Conservation (phyloP, 1,284 basidiomycete species). For the Tremellales sp. region DNA sequence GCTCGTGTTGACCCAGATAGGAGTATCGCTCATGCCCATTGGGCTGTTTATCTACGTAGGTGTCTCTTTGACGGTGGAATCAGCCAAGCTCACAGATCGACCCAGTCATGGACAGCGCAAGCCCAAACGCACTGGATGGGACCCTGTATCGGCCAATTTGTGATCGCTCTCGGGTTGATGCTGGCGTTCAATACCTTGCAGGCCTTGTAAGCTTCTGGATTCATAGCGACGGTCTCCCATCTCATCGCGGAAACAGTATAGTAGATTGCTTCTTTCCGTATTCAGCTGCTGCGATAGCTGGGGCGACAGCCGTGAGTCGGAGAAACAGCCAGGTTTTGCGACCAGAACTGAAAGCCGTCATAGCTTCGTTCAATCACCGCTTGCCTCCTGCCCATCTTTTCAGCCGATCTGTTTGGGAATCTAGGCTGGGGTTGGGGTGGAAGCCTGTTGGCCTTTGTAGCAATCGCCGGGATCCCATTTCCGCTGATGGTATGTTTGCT, state of each 20-base stretch:
- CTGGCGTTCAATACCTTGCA: slow-evolving; percentile 50
- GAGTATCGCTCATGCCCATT: slow-evolving; percentile 51
- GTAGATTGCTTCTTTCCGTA: slow-evolving; percentile 52
- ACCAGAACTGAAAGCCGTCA: not conserved
- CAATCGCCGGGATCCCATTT: slow-evolving; percentile 47
- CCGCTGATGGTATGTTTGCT: slow-evolving; percentile 40
- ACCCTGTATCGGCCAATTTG: slow-evolving; percentile 37
- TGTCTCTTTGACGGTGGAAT: not conserved
- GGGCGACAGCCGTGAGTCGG: slow-evolving; percentile 41
- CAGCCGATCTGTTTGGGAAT: slow-evolving; percentile 46
- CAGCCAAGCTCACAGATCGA: not conserved
- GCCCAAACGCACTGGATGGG: slow-evolving; percentile 47
- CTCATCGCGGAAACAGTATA: slow-evolving; percentile 32
- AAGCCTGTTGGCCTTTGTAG: slow-evolving; percentile 47
- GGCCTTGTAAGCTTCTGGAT: slow-evolving; percentile 24
- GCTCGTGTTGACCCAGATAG: slow-evolving; percentile 49
- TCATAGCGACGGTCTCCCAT: not conserved
- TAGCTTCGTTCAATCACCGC: slow-evolving; percentile 45
- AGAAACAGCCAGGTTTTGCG: not conserved
- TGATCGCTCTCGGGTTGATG: slow-evolving; percentile 44
- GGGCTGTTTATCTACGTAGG: slow-evolving; percentile 48
- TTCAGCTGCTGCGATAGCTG: slow-evolving; percentile 50
- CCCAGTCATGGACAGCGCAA: slow-evolving; percentile 44
- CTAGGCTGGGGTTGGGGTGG: slow-evolving; percentile 51
- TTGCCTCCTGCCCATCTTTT: slow-evolving; percentile 49